phyloP scores from a whole-genome alignment of 352 stramenopile species.

The Phytopythium chamaehyphon region DNA sequence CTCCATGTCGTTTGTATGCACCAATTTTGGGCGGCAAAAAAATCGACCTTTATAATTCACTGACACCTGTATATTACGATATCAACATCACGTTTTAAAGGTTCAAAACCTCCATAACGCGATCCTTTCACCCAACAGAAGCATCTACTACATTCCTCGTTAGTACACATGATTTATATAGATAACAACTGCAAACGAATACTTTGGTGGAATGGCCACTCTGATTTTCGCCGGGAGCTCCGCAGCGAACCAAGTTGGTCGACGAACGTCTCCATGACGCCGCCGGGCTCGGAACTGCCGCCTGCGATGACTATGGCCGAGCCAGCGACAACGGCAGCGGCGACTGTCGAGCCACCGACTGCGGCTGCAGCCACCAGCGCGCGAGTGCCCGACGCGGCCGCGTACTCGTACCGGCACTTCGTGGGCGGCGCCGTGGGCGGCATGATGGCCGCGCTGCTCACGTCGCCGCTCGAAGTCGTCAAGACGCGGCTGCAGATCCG shows the following conservation, averaged over 20 bases:
- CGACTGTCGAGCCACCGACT: slow-evolving; percentile 9
- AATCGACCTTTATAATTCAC: too few species aligned
- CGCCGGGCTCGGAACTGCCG: not conserved
- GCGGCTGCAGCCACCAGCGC: slow-evolving; percentile 21
- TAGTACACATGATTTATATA: too few species aligned
- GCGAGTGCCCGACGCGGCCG: slow-evolving; percentile 16
- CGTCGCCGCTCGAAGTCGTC: slow-evolving; percentile 79
- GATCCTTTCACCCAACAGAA: too few species aligned
- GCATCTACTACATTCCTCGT: too few species aligned
- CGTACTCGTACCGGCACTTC: slow-evolving; percentile 64
- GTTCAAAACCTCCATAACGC: too few species aligned
- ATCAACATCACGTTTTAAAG: too few species aligned
- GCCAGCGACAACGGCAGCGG: not conserved
- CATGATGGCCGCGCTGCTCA: slow-evolving; percentile 81
- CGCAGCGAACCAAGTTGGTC: slow-evolving; percentile 5
- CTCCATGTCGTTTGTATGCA: slow-evolving; percentile 19
- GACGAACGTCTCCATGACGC: not conserved
- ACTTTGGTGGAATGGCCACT: too few species aligned
- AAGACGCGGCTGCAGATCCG: slow-evolving; percentile 85
- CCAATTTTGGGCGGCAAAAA: not conserved
- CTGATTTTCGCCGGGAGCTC: slow-evolving; percentile 8
- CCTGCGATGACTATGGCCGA: not conserved
- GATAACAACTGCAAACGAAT: too few species aligned
- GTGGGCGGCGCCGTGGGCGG: slow-evolving; percentile 68
- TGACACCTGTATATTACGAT: too few species aligned